A percentile compares a stretch with the other conserved stretches of the same genome.
Evolutionary conservation across 306 rosid species (phyloP).

Genomic region (Corylus heterophylla): DNA sequence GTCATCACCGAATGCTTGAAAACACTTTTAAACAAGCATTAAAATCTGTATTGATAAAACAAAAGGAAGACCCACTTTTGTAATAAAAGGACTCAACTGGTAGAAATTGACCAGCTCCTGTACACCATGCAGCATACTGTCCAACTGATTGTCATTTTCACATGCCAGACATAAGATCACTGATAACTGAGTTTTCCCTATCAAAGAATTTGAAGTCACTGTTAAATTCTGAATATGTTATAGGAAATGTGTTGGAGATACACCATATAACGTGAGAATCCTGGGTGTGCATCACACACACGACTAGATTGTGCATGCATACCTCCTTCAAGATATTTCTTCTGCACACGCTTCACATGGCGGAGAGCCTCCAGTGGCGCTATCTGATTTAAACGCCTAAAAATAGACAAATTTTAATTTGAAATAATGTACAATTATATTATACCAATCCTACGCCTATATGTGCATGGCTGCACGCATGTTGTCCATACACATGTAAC

Average conservation of each 20-base stretch:
- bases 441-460: not conserved
- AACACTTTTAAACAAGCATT: slow-evolving; percentile 13
- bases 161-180: slow-evolving; percentile 67
- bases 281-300: not conserved
- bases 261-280: not conserved
- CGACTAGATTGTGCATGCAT: not conserved
- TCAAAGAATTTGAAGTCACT: slow-evolving; percentile 35
- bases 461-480: not conserved
- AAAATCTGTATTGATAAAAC: slow-evolving; percentile 11
- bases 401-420: slow-evolving; percentile 6
- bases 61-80: slow-evolving; percentile 74
- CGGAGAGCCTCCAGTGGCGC: slow-evolving; percentile 68
- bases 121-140: slow-evolving; percentile 45
- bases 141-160: slow-evolving; percentile 51
- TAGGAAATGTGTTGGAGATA: not conserved
- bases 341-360: slow-evolving; percentile 77
- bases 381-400: slow-evolving; percentile 66
- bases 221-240: not conserved
- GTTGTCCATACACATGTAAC: not conserved
- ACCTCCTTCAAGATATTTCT: slow-evolving; percentile 65
- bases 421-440: not conserved
- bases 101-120: slow-evolving; percentile 60
- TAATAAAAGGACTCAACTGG: slow-evolving; percentile 81
- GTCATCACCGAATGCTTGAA: slow-evolving; percentile 9
- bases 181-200: slow-evolving; percentile 60